Base-by-base conservation (phyloP, 2,329 filamentous ascomycete genomes). In the Nothophaeocryptopus gaeumannii region DNA sequence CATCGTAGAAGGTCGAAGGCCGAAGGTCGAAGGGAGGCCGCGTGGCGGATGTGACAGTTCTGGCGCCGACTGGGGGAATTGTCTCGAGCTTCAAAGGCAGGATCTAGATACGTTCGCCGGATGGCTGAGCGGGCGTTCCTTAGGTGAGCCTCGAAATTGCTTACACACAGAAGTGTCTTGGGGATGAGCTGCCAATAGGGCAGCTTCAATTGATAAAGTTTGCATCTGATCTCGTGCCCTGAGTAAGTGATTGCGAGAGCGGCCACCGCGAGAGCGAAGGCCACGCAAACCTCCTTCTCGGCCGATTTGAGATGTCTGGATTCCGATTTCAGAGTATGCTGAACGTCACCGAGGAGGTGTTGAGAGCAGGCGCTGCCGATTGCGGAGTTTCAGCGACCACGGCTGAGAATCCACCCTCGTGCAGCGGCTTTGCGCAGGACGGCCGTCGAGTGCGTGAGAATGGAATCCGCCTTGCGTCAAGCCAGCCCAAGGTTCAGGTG, bases 91-190 rank as follows among this genome's bases (percentile, higher is more conserved):
- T 14, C 13, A 15, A 11, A 32, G n/a, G 30, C 20, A 26, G 20
- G 20, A 26, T 8, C 32, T 31, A 37, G 42, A 45, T 45, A 45
- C 42, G 15, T 29, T 14, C 30, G 33, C 42, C 13, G 12, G 29
- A 14, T 45, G 12, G 34, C 8, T 26, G 20, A 26, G 26, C 36
- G 36, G 42, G 42, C 36, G 37, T 36, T 26, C 37, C 16, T 36
- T 45, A 13, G 30, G 42, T 36, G 32, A 35, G 42, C 42, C 42
- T 45, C 34, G 12, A 36, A n/a, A 20, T 36, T 40, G 20, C 31
- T 45, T 36, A 43, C 40, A 30, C 20, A 43, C 30, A 43, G 13
- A 14, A 41, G 26, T 5, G 30, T 41, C 39, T 31, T 13, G 11
- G 30, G 14, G 40, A 43, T 14, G 15, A 16, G 13, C 40, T 32